A percentile compares a stretch with the other conserved stretches of the same genome.
Conservation (phyloP, 306 rosid species). For the Fragaria iinumae region DNA sequence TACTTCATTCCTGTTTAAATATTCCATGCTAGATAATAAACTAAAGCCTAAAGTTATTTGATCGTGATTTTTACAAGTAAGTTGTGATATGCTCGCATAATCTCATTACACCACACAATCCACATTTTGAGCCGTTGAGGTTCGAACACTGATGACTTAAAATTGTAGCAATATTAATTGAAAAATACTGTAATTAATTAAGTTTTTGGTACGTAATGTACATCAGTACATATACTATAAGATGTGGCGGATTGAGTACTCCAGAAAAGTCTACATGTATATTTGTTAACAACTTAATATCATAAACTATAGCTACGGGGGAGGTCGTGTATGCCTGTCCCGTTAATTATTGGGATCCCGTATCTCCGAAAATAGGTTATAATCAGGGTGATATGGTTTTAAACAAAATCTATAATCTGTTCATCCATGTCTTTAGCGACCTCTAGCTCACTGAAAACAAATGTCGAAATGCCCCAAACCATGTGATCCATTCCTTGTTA, state of each 20-base stretch:
- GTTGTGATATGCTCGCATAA: not conserved
- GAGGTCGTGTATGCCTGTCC: not conserved
- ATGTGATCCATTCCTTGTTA: slow-evolving; percentile 3
- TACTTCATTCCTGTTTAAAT: not conserved
- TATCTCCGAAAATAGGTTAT: not conserved
- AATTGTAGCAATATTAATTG: not conserved
- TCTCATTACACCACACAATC: not conserved
- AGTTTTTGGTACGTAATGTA: not conserved
- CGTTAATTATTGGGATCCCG: slow-evolving; percentile 2
- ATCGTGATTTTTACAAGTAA: not conserved
- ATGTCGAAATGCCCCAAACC: not conserved
- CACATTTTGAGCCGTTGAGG: not conserved
- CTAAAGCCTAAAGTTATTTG: not conserved
- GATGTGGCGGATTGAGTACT: not conserved
- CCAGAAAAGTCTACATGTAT: not conserved
- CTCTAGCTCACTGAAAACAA: not conserved
- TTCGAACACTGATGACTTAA: not conserved
- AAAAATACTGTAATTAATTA: too few species aligned
- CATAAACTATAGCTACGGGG: not conserved
- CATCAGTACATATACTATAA: not conserved
- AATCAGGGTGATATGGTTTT: slow-evolving; percentile 18
- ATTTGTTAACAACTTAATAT: not conserved
- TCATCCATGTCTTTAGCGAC: not conserved
- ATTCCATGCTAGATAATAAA: not conserved
- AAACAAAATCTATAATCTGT: not conserved